Evolutionary conservation across 805 yeast species (phyloP).

Genomic region (Starmerella vitae): DNA sequence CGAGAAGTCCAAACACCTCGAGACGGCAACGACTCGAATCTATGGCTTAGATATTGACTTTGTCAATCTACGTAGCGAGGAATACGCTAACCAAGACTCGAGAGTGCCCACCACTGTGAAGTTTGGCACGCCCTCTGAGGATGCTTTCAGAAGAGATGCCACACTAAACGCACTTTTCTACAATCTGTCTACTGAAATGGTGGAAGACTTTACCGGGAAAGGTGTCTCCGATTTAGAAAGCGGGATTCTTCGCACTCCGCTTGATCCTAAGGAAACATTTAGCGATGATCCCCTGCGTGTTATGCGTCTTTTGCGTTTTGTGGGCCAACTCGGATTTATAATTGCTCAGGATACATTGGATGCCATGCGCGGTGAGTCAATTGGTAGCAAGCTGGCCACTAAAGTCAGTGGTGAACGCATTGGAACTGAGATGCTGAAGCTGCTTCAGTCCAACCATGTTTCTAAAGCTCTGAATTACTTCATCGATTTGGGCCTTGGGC

Average conservation of each 20-base stretch:
- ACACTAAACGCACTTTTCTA: conserved; percentile 86
- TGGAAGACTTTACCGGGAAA: conserved; percentile 72
- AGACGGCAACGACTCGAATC: conserved; percentile 84
- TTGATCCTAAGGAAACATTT: conserved; percentile 73
- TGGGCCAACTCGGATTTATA: conserved; percentile 56
- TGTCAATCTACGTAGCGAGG: conserved; percentile 80
- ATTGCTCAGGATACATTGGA: conserved; percentile 42
- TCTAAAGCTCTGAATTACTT: conserved; percentile 49
- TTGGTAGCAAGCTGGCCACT: conserved; percentile 44
- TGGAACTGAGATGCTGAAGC: conserved; percentile 73
- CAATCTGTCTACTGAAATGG: conserved; percentile 49
- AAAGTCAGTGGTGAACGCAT: conserved; percentile 86
- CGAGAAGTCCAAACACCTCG: conserved; percentile 88
- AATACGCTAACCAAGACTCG: conserved; percentile 57
- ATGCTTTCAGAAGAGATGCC: conserved; percentile 88
- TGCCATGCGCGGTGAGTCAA: conserved; percentile 51
- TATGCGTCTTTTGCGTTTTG: conserved; percentile 72
- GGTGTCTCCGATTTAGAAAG: conserved; percentile 60
- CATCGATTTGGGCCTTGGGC: conserved; percentile 40
- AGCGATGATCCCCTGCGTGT: conserved; percentile 90
- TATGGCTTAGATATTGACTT: conserved; percentile 82
- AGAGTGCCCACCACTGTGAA: conserved; percentile 65
- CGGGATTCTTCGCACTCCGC: conserved; percentile 76
- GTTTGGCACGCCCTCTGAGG: conserved; percentile 84
- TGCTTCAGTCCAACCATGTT: conserved; percentile 51